These are phyloP conservation scores for Penicillium robsamsonii DNA, from an alignment of 495 filamentous ascomycete genomes.

Conservation along the genomic window DNA sequence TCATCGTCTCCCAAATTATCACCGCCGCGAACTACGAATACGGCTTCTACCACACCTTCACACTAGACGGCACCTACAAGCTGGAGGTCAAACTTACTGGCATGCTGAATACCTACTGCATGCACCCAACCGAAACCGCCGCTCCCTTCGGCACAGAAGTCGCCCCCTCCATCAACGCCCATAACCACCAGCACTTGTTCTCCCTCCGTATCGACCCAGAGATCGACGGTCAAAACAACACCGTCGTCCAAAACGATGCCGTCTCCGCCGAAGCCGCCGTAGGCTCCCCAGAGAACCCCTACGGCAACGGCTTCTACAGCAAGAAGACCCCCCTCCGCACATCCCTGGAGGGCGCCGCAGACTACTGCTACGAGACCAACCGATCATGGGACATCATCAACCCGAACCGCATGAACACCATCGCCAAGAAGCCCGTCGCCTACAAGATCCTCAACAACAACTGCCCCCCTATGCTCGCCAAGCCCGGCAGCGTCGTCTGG, in stretches of 20 bases:
- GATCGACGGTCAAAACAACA: constrained; percentile 52
- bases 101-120: constrained; percentile 69
- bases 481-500: constrained; percentile 38
- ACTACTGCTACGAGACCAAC: constrained; percentile 47
- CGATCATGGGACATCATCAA: constrained; percentile 52
- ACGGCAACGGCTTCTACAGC: constrained; percentile 50
- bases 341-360: constrained; percentile 39
- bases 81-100: constrained; percentile 51
- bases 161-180: constrained; percentile 43
- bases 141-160: constrained; percentile 51
- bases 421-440: constrained; percentile 37
- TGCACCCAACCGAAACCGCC: constrained; percentile 45
- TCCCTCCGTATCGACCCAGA: constrained; percentile 54
- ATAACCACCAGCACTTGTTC: constrained; percentile 56
- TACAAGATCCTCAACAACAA: constrained; percentile 42
- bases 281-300: constrained; percentile 42
- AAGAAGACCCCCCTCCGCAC: constrained; percentile 45
- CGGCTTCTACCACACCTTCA: constrained; percentile 53
- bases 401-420: constrained; percentile 40
- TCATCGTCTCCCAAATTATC: constrained; percentile 66
- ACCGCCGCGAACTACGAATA: constrained; percentile 66
- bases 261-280: constrained; percentile 35
- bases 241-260: constrained; percentile 49
- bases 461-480: constrained; percentile 34
- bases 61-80: constrained; percentile 49